phyloP scores from a whole-genome alignment of 441 rosid species.

The Pelargonium australe region DNA sequence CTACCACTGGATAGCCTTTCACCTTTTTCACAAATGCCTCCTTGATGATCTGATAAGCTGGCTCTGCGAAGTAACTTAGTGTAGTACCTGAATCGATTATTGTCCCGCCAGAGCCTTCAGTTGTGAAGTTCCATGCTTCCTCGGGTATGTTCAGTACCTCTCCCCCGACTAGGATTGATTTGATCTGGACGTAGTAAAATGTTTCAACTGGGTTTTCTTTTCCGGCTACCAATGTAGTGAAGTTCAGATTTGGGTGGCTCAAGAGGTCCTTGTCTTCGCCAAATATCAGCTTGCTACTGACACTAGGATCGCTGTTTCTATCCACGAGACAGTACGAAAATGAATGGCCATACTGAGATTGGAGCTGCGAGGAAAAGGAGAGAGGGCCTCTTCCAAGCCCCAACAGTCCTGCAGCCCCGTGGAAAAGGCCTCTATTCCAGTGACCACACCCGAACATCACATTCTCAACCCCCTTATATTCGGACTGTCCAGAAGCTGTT shows the following conservation, averaged over 20 bases:
- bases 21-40: constrained; percentile 54
- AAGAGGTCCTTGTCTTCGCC: constrained; percentile 75
- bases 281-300: constrained; percentile 79
- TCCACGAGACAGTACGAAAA: constrained; percentile 85
- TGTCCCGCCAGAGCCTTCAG: constrained; percentile 67
- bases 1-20: constrained; percentile 44
- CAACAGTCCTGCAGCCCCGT: constrained; percentile 72
- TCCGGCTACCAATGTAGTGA: constrained; percentile 59
- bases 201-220: constrained; percentile 60
- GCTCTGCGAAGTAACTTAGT: constrained; percentile 73
- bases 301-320: constrained; percentile 66
- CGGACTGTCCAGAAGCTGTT: constrained; percentile 36
- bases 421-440: constrained; percentile 82
- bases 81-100: constrained; percentile 92
- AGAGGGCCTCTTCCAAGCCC: constrained; percentile 89
- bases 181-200: constrained; percentile 73
- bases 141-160: constrained; percentile 56
- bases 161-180: constrained; percentile 57
- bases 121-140: constrained; percentile 55
- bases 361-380: constrained; percentile 79
- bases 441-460: constrained; percentile 91
- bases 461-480: constrained; percentile 46
- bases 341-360: constrained; percentile 67
- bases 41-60: constrained; percentile 58
- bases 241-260: constrained; percentile 58